Evolutionary conservation across 805 yeast species (phyloP).

Genomic region (Yamadazyma philogaea): DNA sequence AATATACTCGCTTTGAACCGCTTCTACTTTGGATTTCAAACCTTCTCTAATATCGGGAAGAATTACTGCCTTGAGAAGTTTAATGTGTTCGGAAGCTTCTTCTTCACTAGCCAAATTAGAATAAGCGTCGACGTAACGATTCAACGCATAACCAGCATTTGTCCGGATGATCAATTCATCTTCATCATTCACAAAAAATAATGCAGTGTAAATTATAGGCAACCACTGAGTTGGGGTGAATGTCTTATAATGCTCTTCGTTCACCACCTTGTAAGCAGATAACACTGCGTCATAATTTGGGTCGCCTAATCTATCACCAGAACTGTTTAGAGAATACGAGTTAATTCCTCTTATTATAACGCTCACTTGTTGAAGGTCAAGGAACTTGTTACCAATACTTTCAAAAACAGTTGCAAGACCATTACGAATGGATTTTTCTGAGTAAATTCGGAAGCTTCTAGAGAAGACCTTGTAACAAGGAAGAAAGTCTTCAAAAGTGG

Average conservation of each 20-base stretch:
- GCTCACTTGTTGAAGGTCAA: conserved; percentile 43
- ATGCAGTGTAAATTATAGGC: conserved; percentile 66
- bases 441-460: conserved; percentile 54
- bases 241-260: conserved; percentile 47
- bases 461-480: conserved; percentile 51
- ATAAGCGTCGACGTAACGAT: conserved; percentile 60
- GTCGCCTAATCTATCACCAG: conserved; percentile 59
- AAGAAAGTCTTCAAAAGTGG: conserved; percentile 49
- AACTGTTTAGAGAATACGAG: conserved; percentile 41
- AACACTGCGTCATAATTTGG: conserved; percentile 78
- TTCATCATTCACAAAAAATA: conserved; percentile 72
- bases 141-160: conserved; percentile 64
- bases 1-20: conserved; percentile 69
- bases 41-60: conserved; percentile 69
- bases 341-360: conserved; percentile 62
- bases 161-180: conserved; percentile 78
- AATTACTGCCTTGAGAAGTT: conserved; percentile 49
- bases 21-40: conserved; percentile 54
- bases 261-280: conserved; percentile 61
- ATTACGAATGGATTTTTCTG: conserved; percentile 60
- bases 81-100: conserved; percentile 28
- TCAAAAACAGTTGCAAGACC: conserved; percentile 58
- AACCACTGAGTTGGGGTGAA: conserved; percentile 66
- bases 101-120: conserved; percentile 24
- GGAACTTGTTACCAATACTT: conserved; percentile 55